Conservation (phyloP, 768 basidiomycete genomes). For the Lactifluus echinatus region DNA sequence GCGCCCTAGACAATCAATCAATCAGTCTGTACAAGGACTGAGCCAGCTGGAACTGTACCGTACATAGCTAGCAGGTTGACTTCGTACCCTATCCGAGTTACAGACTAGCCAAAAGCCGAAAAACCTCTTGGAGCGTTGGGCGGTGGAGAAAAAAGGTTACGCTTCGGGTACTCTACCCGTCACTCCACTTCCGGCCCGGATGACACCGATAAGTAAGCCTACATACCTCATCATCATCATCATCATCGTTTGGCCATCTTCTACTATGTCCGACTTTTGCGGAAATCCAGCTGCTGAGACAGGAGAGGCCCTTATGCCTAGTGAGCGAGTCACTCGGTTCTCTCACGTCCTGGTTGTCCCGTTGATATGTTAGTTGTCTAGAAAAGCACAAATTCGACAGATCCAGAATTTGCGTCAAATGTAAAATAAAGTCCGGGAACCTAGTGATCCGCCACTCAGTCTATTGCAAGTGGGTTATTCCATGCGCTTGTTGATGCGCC, state of each 20-base stretch:
- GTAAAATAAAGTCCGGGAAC: conserved; percentile 56
- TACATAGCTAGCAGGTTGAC: too few species aligned
- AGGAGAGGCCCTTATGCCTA: conserved; percentile 53
- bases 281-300: conserved; percentile 53
- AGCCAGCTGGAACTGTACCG: too few species aligned
- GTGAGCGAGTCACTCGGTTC: conserved; percentile 32
- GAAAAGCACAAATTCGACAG: conserved; percentile 62
- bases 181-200: too few species aligned
- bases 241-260: not conserved
- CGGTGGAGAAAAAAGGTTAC: too few species aligned
- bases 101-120: too few species aligned
- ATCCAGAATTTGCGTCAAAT: conserved; percentile 61
- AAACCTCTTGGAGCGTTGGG: too few species aligned
- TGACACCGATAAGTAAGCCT: too few species aligned
- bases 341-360: not conserved
- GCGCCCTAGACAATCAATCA: too few species aligned
- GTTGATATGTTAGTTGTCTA: conserved; percentile 23
- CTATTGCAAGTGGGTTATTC: conserved; percentile 64
- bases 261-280: conserved; percentile 31
- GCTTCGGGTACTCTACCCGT: too few species aligned
- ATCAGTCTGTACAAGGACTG: too few species aligned
- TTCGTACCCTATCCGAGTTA: too few species aligned
- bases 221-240: too few species aligned
- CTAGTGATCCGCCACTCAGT: conserved; percentile 72
- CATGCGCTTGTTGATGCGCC: not conserved